Conservation (phyloP, 1,139 yeast species). For the Keqinozyma sinolaborantium region DNA sequence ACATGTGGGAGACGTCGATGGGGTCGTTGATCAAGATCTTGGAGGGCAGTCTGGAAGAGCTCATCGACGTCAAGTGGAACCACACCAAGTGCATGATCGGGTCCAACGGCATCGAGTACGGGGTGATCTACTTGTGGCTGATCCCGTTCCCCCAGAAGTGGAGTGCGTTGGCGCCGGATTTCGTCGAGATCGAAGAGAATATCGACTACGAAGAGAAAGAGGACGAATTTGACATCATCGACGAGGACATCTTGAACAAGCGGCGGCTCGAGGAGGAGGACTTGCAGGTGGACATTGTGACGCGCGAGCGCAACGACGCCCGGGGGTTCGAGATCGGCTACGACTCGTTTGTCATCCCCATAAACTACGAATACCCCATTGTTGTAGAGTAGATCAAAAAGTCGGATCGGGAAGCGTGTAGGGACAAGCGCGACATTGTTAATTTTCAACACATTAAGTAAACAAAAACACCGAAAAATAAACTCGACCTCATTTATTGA, state of each 20-base stretch:
- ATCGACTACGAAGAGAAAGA: constrained; percentile 85
- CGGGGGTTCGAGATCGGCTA: constrained; percentile 53
- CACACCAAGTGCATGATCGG: constrained; percentile 69
- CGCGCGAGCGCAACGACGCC: constrained; percentile 61
- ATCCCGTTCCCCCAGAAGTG: constrained; percentile 85
- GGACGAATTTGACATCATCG: constrained; percentile 86
- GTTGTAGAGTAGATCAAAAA: constrained; percentile 1
- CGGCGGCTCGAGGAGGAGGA: constrained; percentile 68
- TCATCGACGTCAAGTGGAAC: constrained; percentile 86
- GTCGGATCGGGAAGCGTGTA: constrained; percentile 2
- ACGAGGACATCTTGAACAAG: constrained; percentile 58
- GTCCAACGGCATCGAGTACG: constrained; percentile 88
- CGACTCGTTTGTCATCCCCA: constrained; percentile 44
- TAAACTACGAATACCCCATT: constrained; percentile 24
- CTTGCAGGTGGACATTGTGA: constrained; percentile 61
- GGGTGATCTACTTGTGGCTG: constrained; percentile 81
- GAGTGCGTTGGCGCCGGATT: constrained; percentile 97
- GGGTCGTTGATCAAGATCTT: constrained; percentile 85
- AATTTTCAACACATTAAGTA: neutral
- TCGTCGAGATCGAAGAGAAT: constrained; percentile 91
- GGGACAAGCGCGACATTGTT: neutral
- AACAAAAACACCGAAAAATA: neutral
- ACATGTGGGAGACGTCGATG: constrained; percentile 88
- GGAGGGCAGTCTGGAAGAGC: constrained; percentile 89
- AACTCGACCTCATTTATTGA: too few species aligned